A percentile compares a stretch with the other conserved stretches of the same genome.
phyloP scores from a whole-genome alignment of 78 protist genomes.

The Dictyostelium firmibasis region DNA sequence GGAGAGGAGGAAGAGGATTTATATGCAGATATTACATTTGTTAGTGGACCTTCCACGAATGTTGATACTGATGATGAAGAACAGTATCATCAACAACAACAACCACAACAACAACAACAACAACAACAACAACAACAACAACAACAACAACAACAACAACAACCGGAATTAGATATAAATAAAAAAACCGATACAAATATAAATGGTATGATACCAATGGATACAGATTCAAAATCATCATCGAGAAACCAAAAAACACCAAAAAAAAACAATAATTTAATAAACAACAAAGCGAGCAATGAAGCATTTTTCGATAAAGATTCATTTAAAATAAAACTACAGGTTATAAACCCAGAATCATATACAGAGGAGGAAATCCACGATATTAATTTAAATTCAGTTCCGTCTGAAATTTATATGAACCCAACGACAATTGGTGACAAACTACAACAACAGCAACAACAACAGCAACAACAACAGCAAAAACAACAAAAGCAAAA shows the following conservation, averaged over 20 bases:
- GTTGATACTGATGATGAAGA: not conserved
- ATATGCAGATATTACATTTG: not conserved
- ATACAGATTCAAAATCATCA: not conserved
- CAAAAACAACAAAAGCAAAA: not conserved
- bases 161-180: not conserved
- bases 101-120: not conserved
- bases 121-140: not conserved
- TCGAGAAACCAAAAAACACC: not conserved
- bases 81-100: not conserved
- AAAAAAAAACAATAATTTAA: not conserved
- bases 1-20: not conserved
- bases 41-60: not conserved
- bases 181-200: not conserved
- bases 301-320: conserved; percentile 18
- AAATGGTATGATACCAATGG: not conserved
- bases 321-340: not conserved
- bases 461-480: not conserved
- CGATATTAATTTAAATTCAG: not conserved
- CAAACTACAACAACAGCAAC: not conserved
- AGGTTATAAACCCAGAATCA: conserved; percentile 6
- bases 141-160: not conserved
- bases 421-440: not conserved
- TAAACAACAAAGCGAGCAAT: not conserved
- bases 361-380: not conserved
- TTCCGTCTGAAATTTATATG: not conserved